A percentile compares a stretch with the other conserved stretches of the same genome.
phyloP scores from a whole-genome alignment of 306 rosid species.

The Hippophae rhamnoides region DNA sequence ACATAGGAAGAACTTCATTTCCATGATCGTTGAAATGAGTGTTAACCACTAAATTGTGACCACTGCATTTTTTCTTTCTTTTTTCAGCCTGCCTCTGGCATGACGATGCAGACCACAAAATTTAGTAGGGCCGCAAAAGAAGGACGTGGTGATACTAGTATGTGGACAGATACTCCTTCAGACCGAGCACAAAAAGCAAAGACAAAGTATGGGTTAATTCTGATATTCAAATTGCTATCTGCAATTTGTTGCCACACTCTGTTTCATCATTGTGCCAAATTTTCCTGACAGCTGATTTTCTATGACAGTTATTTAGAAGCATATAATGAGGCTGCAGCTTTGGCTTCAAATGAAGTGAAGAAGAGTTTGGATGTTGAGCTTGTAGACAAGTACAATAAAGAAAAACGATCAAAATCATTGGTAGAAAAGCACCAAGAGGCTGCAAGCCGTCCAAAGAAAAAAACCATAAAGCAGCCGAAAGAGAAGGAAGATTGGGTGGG shows the following conservation, averaged over 20 bases:
- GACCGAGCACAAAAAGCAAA: conserved; percentile 91
- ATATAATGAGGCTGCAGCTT: conserved; percentile 66
- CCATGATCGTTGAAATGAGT: too few species aligned
- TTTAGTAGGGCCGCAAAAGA: conserved; percentile 60
- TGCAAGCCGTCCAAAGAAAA: conserved; percentile 49
- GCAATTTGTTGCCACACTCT: not conserved
- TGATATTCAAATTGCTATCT: conserved; percentile 12
- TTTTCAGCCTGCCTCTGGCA: conserved; percentile 52
- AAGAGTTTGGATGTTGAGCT: conserved; percentile 56
- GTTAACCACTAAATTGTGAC: too few species aligned
- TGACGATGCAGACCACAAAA: conserved; percentile 61
- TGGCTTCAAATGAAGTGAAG: conserved; percentile 64
- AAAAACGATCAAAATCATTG: conserved; percentile 68
- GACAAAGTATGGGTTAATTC: conserved; percentile 47
- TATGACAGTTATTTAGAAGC: conserved; percentile 79
- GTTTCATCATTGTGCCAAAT: not conserved
- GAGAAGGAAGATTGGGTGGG: conserved; percentile 73
- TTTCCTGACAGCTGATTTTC: conserved; percentile 15
- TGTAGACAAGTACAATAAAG: conserved; percentile 79
- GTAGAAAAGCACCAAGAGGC: conserved; percentile 57
- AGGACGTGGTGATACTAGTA: conserved; percentile 89
- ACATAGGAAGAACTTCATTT: not conserved
- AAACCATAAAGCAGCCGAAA: conserved; percentile 33
- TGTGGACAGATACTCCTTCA: conserved; percentile 81
- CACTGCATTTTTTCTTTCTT: not conserved